A percentile compares a stretch with the other conserved stretches of the same genome.
These are phyloP conservation scores for Betula pendula DNA, from an alignment of 306 rosid genomes.

Conservation along the genomic window DNA sequence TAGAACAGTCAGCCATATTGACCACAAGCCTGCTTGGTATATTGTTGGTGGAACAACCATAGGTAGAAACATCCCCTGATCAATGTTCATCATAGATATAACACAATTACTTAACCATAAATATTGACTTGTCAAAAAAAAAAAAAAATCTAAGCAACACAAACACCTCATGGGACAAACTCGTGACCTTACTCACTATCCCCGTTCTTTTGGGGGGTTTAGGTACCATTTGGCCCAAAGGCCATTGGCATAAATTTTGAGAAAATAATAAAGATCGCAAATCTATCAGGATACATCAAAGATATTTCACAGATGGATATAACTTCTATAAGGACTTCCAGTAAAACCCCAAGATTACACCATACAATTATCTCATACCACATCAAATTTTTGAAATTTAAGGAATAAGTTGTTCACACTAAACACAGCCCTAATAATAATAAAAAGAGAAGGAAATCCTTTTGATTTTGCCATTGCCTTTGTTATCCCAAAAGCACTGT, in stretches of 20 bases:
- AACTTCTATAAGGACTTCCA: neutral
- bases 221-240: neutral
- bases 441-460: neutral
- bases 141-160: neutral
- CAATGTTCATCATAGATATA: conserved; percentile 20
- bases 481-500: neutral
- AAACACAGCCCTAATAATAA: neutral
- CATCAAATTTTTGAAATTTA: neutral
- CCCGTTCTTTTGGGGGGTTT: neutral
- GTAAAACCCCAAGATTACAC: neutral
- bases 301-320: neutral
- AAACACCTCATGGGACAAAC: neutral
- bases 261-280: neutral
- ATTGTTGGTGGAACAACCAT: conserved; percentile 81
- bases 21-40: conserved; percentile 87
- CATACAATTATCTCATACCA: neutral
- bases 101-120: conserved; percentile 3
- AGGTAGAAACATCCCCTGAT: conserved; percentile 90
- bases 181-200: neutral
- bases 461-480: neutral
- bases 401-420: neutral
- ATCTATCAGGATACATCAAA: neutral
- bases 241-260: neutral
- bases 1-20: conserved; percentile 84
- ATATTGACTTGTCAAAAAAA: neutral